Conservation (phyloP, 352 stramenopile genomes). For the Pythium coloratum region DNA sequence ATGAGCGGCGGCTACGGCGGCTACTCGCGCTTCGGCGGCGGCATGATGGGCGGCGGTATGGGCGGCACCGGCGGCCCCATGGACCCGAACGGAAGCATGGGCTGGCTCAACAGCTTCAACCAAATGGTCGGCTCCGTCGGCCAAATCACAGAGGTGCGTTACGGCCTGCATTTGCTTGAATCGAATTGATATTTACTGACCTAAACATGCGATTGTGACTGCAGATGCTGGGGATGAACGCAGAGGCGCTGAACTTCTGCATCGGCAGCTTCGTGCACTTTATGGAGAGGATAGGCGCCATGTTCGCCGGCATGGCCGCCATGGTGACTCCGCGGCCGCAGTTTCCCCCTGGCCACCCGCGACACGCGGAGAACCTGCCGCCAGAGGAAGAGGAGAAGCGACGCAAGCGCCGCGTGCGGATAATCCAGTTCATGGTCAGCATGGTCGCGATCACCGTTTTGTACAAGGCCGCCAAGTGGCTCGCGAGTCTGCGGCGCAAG, state of each 20-base stretch:
- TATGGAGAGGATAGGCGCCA: conserved; percentile 76
- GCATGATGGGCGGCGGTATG: conserved; percentile 30
- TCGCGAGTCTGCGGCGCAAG: conserved; percentile 45
- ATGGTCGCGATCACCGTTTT: conserved; percentile 49
- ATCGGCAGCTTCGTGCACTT: conserved; percentile 79
- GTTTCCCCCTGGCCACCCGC: conserved; percentile 73
- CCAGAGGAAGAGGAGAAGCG: conserved; percentile 78
- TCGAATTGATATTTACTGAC: neutral
- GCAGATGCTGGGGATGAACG: conserved; percentile 45
- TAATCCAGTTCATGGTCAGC: conserved; percentile 79
- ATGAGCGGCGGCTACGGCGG: conserved; percentile 21
- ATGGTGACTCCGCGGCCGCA: conserved; percentile 65
- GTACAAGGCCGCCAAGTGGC: conserved; percentile 64
- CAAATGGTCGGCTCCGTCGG: conserved; percentile 38
- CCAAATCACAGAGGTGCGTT: conserved; percentile 40
- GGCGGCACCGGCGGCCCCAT: conserved; percentile 31
- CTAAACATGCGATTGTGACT: neutral
- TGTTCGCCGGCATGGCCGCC: conserved; percentile 65
- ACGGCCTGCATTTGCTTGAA: neutral
- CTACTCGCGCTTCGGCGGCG: conserved; percentile 25
- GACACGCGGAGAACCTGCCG: conserved; percentile 55
- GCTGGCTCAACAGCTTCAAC: conserved; percentile 41
- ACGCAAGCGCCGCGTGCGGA: conserved; percentile 64
- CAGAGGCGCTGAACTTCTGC: conserved; percentile 41
- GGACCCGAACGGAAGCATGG: conserved; percentile 35